A percentile compares a stretch with the other conserved stretches of the same genome.
These are phyloP conservation scores for Simplicillium aogashimaense DNA, from an alignment of 2,329 filamentous ascomycete species.

Conservation along the genomic window DNA sequence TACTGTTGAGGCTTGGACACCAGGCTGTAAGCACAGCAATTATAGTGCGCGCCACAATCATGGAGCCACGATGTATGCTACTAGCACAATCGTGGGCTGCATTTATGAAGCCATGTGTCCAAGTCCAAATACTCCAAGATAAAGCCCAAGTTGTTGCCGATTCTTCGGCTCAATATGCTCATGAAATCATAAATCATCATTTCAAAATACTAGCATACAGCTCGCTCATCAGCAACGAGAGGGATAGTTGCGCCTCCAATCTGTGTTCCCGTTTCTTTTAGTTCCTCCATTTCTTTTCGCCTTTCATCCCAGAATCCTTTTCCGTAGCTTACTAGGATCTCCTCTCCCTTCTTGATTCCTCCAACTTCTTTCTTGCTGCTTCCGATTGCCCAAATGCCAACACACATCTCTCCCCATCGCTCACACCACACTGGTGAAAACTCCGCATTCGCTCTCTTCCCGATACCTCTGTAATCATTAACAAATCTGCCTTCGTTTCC, in stretches of 20 bases:
- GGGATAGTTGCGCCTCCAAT: no score
- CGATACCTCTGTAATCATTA: conserved; percentile 56
- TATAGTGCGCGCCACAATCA: no score
- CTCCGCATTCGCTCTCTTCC: conserved; percentile 43
- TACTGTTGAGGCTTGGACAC: not conserved
- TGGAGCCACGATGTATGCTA: no score
- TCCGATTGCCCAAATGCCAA: conserved; percentile 46
- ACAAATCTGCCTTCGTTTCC: conserved; percentile 59
- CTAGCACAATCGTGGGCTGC: no score
- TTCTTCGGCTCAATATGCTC: no score
- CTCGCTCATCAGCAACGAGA: no score
- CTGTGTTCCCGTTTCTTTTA: not conserved
- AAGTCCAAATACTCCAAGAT: no score
- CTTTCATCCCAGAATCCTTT: conserved; percentile 54
- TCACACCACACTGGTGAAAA: conserved; percentile 50
- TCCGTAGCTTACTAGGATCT: conserved; percentile 57
- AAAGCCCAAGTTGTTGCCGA: no score
- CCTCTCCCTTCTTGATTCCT: conserved; percentile 46
- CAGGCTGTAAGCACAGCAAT: no score
- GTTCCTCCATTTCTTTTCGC: conserved; percentile 16
- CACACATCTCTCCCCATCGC: conserved; percentile 38
- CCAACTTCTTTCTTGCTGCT: conserved; percentile 13
- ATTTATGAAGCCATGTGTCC: no score
- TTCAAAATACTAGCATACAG: no score
- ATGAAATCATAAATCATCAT: no score